Conservation (phyloP, 1,284 basidiomycete genomes). For the Apiotrichum veenhuisii region DNA sequence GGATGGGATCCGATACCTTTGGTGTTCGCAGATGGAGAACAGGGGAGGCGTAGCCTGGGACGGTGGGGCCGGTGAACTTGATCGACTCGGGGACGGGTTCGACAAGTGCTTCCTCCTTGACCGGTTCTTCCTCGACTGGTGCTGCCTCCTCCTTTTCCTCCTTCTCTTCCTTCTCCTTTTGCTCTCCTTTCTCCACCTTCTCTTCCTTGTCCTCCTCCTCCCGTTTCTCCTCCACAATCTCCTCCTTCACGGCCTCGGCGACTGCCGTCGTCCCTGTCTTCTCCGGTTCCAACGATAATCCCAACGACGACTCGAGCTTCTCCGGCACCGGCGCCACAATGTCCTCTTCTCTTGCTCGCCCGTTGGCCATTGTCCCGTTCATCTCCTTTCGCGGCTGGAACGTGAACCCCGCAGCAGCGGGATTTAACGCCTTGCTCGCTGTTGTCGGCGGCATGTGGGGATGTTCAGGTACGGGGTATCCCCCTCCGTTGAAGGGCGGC, state of each 20-base stretch:
- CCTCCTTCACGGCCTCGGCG: not conserved
- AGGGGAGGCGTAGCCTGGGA: conserved; percentile 12
- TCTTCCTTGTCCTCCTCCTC: not conserved
- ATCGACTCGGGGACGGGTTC: conserved; percentile 1
- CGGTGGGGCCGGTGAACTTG: conserved; percentile 14
- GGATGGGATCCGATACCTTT: conserved; percentile 7
- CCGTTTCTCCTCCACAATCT: not conserved
- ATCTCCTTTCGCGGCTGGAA: conserved; percentile 17
- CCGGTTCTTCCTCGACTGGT: not conserved
- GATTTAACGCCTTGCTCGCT: conserved; percentile 32
- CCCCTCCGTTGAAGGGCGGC: conserved; percentile 14
- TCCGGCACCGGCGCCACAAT: conserved; percentile 10
- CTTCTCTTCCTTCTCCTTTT: not conserved
- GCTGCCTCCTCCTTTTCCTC: not conserved
- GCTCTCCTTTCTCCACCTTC: not conserved
- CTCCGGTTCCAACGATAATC: conserved; percentile 16
- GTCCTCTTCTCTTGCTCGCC: conserved; percentile 2
- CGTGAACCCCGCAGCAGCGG: conserved; percentile 42
- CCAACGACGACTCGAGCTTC: conserved; percentile 9
- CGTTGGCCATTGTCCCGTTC: conserved; percentile 9
- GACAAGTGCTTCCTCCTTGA: not conserved
- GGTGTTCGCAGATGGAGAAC: not conserved
- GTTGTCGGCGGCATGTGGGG: not conserved
- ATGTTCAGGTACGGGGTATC: conserved; percentile 11
- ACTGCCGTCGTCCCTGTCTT: not conserved